Conservation (phyloP, 2,329 filamentous ascomycete genomes). For the Geoglossum cookeanum region DNA sequence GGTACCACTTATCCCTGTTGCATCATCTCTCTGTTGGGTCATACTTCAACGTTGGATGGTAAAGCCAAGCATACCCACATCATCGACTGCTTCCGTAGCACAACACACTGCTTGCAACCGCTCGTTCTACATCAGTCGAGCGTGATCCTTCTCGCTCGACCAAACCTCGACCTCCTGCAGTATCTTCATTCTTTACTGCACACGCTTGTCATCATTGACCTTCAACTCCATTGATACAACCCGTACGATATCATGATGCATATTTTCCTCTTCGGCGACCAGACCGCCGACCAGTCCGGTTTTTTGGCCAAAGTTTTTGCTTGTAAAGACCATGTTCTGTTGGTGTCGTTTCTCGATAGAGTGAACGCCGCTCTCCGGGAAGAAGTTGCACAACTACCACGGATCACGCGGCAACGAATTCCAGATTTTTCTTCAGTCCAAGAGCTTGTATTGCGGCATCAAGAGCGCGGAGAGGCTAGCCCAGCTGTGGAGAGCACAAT, state of each 20-base stretch:
- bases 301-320: conserved; percentile 23
- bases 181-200: not conserved
- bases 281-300: conserved; percentile 24
- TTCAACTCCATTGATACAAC: not conserved
- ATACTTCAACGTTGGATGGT: not conserved
- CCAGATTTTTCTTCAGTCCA: conserved; percentile 22
- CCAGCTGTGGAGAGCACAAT: conserved; percentile 24
- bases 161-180: not conserved
- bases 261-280: conserved; percentile 28
- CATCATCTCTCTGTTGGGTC: not conserved
- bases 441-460: conserved; percentile 20
- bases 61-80: not conserved
- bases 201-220: not conserved
- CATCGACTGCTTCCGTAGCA: not conserved
- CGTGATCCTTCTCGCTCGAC: not conserved
- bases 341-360: conserved; percentile 24
- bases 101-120: not conserved
- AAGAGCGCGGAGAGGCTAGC: conserved; percentile 10
- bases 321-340: conserved; percentile 23
- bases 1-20: not conserved
- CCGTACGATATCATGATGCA: not conserved
- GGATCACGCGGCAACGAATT: conserved; percentile 18
- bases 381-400: conserved; percentile 19
- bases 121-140: not conserved
- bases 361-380: conserved; percentile 22